Evolutionary conservation across 2,329 filamentous ascomycete species (phyloP).

Genomic region (Botrytis paeoniae): DNA sequence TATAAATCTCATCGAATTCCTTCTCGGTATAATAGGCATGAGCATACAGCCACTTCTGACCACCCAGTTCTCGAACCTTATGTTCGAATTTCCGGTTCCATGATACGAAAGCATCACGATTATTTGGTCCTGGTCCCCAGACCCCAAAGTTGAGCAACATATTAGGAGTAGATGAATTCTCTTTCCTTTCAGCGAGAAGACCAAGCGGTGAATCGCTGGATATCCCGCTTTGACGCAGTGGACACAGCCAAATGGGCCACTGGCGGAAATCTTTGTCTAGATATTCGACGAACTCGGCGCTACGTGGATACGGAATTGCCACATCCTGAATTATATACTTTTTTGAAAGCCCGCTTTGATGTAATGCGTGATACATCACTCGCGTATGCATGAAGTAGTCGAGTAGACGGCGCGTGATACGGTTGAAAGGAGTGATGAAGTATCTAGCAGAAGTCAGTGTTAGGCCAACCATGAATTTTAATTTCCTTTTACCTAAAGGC

Average conservation of each 20-base stretch:
- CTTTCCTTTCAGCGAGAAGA: constrained; percentile 22
- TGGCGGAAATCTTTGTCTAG: constrained; percentile 40
- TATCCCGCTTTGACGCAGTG: constrained; percentile 40
- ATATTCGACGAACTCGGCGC: constrained; percentile 50
- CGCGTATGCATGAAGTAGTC: constrained; percentile 60
- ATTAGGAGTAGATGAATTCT: constrained; percentile 39
- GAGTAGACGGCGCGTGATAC: constrained; percentile 54
- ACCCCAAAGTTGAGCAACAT: constrained; percentile 64
- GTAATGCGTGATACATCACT: constrained; percentile 59
- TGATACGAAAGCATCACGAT: constrained; percentile 54
- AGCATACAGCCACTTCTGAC: constrained; percentile 84
- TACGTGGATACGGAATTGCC: constrained; percentile 50
- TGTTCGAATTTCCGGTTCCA: constrained; percentile 70
- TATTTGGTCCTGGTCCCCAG: constrained; percentile 70
- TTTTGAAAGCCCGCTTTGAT: constrained; percentile 52
- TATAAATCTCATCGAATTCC: constrained; percentile 66
- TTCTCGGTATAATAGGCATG: constrained; percentile 75
- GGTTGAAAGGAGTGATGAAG: constrained; percentile 57
- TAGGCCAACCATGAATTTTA: not conserved
- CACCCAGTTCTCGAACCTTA: constrained; percentile 65
- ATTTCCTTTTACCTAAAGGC: constrained; percentile 45
- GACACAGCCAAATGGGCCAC: constrained; percentile 54
- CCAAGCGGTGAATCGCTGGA: constrained; percentile 25
- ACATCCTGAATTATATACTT: constrained; percentile 63
- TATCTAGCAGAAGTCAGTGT: constrained; percentile 39